Evolutionary conservation across 2,329 filamentous ascomycete genomes (phyloP), one percentile per base, ranked within the genome.

Genomic region (Ceratocystis eucalypticola): DNA sequence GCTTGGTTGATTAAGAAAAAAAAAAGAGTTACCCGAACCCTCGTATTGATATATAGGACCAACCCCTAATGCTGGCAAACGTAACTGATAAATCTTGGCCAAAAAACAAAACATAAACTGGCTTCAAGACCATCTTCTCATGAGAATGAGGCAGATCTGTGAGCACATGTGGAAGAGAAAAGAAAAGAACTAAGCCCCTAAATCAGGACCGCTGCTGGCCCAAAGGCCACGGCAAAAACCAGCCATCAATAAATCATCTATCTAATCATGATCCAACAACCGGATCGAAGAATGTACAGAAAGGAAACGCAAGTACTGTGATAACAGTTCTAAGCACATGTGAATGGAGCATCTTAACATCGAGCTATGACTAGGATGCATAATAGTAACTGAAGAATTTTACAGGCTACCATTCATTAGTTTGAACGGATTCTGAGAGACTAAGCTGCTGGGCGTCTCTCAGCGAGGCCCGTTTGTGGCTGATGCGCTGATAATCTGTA

Each of bases 401-500:
- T 48, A 53, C 17, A 22, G 37, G 44, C 62, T 65, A 62, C 41
- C 61, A 66, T 57, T 62, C 65, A 25, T 28, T 57, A 61, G 50
- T n/a, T 25, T 46, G 25, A n/a, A 30, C 22, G 2, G 53, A 44
- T 25, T 53, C 62, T 1, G 20, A 28, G 7, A 66, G 10, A 2
- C 61, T 25, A 8, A 46, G 37, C 44, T 63, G 61, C 4, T 41
- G 44, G 20, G 15, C 8, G 33, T 66, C 65, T 15, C 44, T 25
- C 15, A 46, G 22, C n/a, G 61, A 48, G 10, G 50, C 46, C 17
- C 63, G 63, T 20, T 50, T 62, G 37, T 62, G 62, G 25, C 62
- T 65, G 25, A 63, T 53, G 6, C 67, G 61, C 44, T 65, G 62
- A 37, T 66, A 68, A 3, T 68, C 55, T 8, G 46, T 30, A 5